Base-by-base conservation (phyloP, 73 alveolate genomes). In the Paramecium sonneborni region DNA sequence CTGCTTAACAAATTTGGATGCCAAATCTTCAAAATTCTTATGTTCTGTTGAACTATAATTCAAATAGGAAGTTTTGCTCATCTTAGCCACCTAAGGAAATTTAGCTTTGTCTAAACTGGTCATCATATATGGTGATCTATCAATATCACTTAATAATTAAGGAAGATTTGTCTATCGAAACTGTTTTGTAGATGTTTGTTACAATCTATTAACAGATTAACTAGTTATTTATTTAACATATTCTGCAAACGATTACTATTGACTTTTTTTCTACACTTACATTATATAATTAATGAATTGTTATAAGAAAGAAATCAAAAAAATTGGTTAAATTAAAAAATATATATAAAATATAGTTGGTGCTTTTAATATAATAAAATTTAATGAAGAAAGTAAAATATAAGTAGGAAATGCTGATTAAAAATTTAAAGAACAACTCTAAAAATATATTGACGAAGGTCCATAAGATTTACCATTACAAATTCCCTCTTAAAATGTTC, bases 301-400 rank as follows among this genome's bases (percentile, higher is more conserved):
- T 44, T 62, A 79, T 44, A 41, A 79, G 55, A 79, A 79, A 44
- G 69, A 43, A 39, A 79, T 79, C 72, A 46, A 9, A 23, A 38
- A 24, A 41, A 41, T 30, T 79, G 90, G 90, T 34, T 72, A 72
- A 10, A n/a, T 20, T 5, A 79, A 79, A 41, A 24, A 41, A 3
- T 43, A 79, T 43, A 46, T 79, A 23, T 74, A 46, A 9, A 20
- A 41, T 79, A 12, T 62, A n/a, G 26, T 62, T 62, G 44, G 84
- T 62, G 84, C 84, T 62, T 62, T 62, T 62, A 9, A 62, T 23
- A 44, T 62, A n/a, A 62, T 62, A 62, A 12, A 12, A 62, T 32
- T 62, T 11, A 20, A 62, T 62, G 84, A 62, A 32, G 48, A 62
- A 62, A 26, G 84, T 23, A 8, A 26, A 32, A 26, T 32, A 24